Base-by-base conservation (phyloP, 768 basidiomycete species). In the Punctularia strigosozonata region DNA sequence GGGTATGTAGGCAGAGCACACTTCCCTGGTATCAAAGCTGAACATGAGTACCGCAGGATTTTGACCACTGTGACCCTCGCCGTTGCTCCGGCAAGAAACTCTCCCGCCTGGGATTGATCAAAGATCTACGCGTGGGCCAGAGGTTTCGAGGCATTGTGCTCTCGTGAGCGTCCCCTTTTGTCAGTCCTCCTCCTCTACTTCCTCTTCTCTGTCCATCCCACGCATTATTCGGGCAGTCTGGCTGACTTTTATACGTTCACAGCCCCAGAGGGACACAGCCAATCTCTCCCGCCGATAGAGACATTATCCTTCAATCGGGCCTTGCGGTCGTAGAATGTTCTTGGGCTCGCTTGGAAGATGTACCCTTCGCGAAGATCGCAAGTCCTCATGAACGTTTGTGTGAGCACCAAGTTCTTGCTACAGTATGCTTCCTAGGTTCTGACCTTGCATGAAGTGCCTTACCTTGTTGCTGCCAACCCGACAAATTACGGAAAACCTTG, bases 401-500 rank as follows among this genome's bases (percentile, higher is more conserved):
- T 95, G 50, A 44, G 88, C 71, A 0, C 7, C 31, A n/a, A n/a
- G n/a, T 41, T 17, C 10, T 36, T 10, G 17, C 17, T n/a, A 31
- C 12, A 34, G 38, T 24, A 26, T 34, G 20, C 21, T 19, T 21
- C 26, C 23, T 30, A 20, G 8, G n/a, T 10, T 36, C 36, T 21
- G 33, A 44, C 8, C 21, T 38, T 17, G 33, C 13, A 20, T 14
- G 12, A 46, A 99, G 94, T 99, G 21, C 95, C 95, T 0, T 98
- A 94, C 55, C 73, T 99, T 15, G 58, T 98, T 31, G 95, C 95
- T 0, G 84, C 90, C 1, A 99, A 99, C 56, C 91, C 94, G 0
- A 90, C 90, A 7, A 99, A 99, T 60, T 99, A 98, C 49, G 95
- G 95, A 7, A 91, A 89, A 56, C 95, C 95, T 0, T 97, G 91